phyloP scores from a whole-genome alignment of 163 green algal species.

The Chloromonas sp. region DNA sequence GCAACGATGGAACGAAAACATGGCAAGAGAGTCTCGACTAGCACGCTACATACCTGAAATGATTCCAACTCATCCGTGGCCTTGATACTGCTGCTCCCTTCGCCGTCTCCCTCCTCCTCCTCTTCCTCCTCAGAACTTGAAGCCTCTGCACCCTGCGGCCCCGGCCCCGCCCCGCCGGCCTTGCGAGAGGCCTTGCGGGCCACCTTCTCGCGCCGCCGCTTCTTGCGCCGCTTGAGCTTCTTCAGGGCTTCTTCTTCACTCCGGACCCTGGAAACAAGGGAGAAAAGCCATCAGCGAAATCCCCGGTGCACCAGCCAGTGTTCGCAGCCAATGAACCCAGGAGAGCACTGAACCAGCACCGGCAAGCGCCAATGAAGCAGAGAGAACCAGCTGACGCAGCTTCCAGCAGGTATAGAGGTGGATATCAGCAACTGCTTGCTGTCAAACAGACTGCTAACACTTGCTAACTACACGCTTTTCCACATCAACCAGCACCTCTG shows the following conservation, averaged over 20 bases:
- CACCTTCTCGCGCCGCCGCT: slow-evolving; percentile 63
- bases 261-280: slow-evolving; percentile 40
- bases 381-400: background rate
- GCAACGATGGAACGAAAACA: no score
- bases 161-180: background rate
- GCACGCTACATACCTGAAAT: background rate
- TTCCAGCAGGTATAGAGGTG: background rate
- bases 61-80: slow-evolving; percentile 64
- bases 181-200: slow-evolving; percentile 28
- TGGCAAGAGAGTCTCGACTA: no score
- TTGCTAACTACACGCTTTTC: no score
- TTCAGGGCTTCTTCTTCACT: slow-evolving; percentile 54
- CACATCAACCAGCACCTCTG: no score
- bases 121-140: slow-evolving; percentile 4
- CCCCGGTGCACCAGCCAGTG: no score
- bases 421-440: no score
- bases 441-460: no score
- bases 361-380: background rate
- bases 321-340: background rate
- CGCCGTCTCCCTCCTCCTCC: slow-evolving; percentile 10
- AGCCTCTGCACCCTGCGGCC: background rate
- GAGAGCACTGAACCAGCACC: background rate
- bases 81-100: slow-evolving; percentile 7
- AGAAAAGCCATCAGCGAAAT: background rate
- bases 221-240: slow-evolving; percentile 64